phyloP scores from a whole-genome alignment of 768 basidiomycete genomes.

The Phlebiopsis gigantea region DNA sequence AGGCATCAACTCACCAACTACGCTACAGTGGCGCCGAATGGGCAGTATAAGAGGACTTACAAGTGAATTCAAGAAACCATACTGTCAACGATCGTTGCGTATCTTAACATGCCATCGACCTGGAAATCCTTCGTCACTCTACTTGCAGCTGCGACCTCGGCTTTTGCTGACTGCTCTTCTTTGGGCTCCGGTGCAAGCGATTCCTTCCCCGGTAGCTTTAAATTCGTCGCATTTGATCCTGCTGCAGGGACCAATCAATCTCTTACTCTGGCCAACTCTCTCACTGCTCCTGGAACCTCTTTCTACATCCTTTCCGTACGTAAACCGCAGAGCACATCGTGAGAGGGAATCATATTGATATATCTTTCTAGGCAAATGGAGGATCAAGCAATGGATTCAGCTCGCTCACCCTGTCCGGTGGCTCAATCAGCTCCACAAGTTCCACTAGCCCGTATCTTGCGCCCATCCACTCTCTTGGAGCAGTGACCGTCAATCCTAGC shows the following conservation, averaged over 20 bases:
- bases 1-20: not conserved
- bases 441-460: not conserved
- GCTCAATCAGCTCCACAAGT: not conserved
- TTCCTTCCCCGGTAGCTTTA: slow-evolving; percentile 5
- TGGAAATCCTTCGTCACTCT: not conserved
- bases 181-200: slow-evolving; percentile 7
- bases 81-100: too few species aligned
- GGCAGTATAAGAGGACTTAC: not conserved
- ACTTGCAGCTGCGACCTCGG: slow-evolving; percentile 3
- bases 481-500: not conserved
- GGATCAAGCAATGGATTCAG: not conserved
- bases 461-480: slow-evolving; percentile 4
- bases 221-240: slow-evolving; percentile 4
- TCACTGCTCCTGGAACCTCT: not conserved
- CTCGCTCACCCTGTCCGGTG: not conserved
- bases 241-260: not conserved
- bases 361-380: too few species aligned
- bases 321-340: too few species aligned
- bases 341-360: too few species aligned
- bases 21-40: not conserved
- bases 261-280: slow-evolving; percentile 1
- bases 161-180: slow-evolving; percentile 5
- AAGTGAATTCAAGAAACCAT: too few species aligned
- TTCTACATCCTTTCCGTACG: slow-evolving; percentile 7
- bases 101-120: slow-evolving; percentile 2